phyloP scores from a whole-genome alignment of 768 basidiomycete species.

The Lentinula raphanica region DNA sequence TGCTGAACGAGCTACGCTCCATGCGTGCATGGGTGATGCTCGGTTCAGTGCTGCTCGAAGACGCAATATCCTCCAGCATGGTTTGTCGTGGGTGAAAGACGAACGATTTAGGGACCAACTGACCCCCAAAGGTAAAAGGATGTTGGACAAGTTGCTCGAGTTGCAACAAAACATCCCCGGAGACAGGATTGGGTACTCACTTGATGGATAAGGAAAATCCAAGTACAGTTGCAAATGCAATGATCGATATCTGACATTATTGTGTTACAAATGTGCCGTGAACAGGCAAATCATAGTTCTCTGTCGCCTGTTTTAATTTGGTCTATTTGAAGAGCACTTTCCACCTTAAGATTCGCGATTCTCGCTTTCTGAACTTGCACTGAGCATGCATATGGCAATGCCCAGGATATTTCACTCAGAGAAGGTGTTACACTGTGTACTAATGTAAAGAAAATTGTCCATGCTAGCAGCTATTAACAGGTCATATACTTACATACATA shows the following conservation, averaged over 20 bases:
- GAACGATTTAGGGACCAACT: conserved; percentile 14
- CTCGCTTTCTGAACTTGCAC: too few species aligned
- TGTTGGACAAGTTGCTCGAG: conserved; percentile 2
- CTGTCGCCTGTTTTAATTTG: too few species aligned
- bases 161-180: not conserved
- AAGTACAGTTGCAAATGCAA: too few species aligned
- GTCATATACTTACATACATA: not conserved
- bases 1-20: conserved; percentile 56
- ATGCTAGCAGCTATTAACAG: not conserved
- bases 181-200: not conserved
- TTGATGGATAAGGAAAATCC: not conserved
- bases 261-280: too few species aligned
- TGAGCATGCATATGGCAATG: not conserved
- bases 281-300: too few species aligned
- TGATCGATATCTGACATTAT: too few species aligned
- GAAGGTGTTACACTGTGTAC: too few species aligned
- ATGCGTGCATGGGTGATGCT: conserved; percentile 60
- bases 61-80: conserved; percentile 72
- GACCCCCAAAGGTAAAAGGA: not conserved
- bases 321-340: too few species aligned
- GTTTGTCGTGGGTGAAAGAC: conserved; percentile 63
- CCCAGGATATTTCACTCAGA: too few species aligned
- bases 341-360: too few species aligned
- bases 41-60: conserved; percentile 60
- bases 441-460: not conserved